A percentile compares a stretch with the other conserved stretches of the same genome.
Evolutionary conservation across 208 protist species (phyloP).

Genomic region (Phytomonas sp.): DNA sequence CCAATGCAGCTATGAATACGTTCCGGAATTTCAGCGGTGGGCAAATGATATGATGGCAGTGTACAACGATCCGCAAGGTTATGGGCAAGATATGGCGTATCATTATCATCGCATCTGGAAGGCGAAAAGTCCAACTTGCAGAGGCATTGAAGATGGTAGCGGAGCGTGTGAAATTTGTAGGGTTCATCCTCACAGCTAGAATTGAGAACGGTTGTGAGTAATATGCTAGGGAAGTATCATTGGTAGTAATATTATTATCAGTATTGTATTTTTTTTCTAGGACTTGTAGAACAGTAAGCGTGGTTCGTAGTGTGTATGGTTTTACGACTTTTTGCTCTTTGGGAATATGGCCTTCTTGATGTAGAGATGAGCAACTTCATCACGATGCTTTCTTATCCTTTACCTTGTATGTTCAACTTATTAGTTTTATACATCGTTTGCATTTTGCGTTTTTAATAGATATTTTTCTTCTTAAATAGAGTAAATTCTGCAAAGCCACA

Average conservation of each 20-base stretch:
- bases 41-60: constrained; percentile 89
- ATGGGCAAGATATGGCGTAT: constrained; percentile 86
- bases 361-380: too few species aligned
- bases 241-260: not conserved
- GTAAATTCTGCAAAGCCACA: too few species aligned
- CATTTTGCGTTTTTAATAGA: too few species aligned
- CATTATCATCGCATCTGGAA: constrained; percentile 90
- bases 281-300: not conserved
- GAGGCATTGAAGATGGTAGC: constrained; percentile 75
- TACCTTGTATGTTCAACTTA: too few species aligned
- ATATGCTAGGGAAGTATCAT: not conserved
- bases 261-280: not conserved
- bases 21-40: constrained; percentile 89
- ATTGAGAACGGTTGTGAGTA: not conserved
- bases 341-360: not conserved
- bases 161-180: constrained; percentile 65
- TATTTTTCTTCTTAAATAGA: too few species aligned
- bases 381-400: too few species aligned
- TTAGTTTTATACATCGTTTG: too few species aligned
- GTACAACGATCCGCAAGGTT: constrained; percentile 76
- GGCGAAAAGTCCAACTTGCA: constrained; percentile 65
- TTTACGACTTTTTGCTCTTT: not conserved
- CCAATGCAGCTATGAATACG: constrained; percentile 86
- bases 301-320: not conserved
- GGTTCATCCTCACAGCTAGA: constrained; percentile 38